phyloP scores from a whole-genome alignment of 768 basidiomycete genomes.

The Lactarius hengduanensis region DNA sequence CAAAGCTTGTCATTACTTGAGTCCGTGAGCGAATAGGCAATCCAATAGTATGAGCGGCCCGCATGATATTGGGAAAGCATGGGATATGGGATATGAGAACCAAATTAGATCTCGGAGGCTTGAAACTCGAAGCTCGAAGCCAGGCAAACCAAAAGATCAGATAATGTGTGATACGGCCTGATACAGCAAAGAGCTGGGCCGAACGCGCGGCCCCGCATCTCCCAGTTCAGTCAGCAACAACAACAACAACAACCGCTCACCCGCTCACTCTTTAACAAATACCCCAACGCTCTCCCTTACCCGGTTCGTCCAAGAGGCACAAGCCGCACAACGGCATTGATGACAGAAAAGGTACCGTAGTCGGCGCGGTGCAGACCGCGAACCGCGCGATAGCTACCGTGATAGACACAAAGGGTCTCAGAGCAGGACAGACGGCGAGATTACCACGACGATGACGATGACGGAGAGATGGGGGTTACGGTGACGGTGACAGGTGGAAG shows the following conservation, averaged over 20 bases:
- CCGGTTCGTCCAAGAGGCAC: slow-evolving; percentile 18
- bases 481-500: slow-evolving; percentile 24
- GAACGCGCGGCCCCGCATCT: neutral
- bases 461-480: slow-evolving; percentile 5
- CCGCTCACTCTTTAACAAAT: slow-evolving; percentile 21
- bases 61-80: too few species aligned
- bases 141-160: too few species aligned
- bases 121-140: slow-evolving; percentile 36
- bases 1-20: too few species aligned
- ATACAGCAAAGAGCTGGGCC: neutral
- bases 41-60: too few species aligned
- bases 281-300: slow-evolving; percentile 26
- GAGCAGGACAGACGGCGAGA: slow-evolving; percentile 12
- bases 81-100: too few species aligned
- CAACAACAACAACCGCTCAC: too few species aligned
- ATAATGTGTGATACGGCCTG: too few species aligned
- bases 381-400: neutral
- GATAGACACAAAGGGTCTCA: slow-evolving; percentile 2
- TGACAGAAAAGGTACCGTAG: slow-evolving; percentile 10
- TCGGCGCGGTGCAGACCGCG: slow-evolving; percentile 1
- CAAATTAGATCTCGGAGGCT: too few species aligned
- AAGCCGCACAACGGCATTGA: slow-evolving; percentile 14
- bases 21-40: too few species aligned
- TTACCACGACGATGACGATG: neutral
- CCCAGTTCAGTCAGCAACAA: too few species aligned